Evolutionary conservation across 176 grass and related monocot genomes (phyloP).

Genomic region (Oryza meyeriana): DNA sequence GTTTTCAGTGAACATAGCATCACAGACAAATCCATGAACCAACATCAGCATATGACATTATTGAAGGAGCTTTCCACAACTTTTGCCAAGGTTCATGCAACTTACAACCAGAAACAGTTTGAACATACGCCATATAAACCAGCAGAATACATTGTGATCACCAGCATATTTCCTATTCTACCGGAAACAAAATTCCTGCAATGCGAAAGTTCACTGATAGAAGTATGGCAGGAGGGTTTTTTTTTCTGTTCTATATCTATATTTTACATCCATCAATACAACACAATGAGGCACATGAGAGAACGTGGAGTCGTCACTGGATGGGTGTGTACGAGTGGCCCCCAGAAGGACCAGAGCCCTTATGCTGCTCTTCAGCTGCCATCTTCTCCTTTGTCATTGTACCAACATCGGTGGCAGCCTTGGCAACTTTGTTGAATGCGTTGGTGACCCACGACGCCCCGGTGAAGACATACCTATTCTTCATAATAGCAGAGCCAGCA

Average conservation of each 20-base stretch:
- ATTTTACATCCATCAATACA: slow-evolving; percentile 34
- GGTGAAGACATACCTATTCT: slow-evolving; percentile 84
- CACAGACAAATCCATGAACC: not conserved
- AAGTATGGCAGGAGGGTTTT: not conserved
- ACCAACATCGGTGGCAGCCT: slow-evolving; percentile 61
- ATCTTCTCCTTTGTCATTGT: slow-evolving; percentile 94
- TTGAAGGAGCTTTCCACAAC: slow-evolving; percentile 17
- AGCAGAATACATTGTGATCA: not conserved
- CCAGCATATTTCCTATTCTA: slow-evolving; percentile 23
- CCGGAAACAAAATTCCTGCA: not conserved
- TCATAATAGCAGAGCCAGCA: slow-evolving; percentile 78
- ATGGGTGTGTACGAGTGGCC: slow-evolving; percentile 44
- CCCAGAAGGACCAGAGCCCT: slow-evolving; percentile 33
- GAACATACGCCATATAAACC: slow-evolving; percentile 23
- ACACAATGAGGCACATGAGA: not conserved
- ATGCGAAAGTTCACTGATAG: not conserved
- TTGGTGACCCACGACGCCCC: slow-evolving; percentile 61
- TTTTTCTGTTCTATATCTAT: slow-evolving; percentile 45
- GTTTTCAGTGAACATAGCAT: not conserved
- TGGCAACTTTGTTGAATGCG: slow-evolving; percentile 65
- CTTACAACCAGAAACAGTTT: not conserved
- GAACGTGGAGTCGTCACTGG: slow-evolving; percentile 10
- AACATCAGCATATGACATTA: slow-evolving; percentile 24
- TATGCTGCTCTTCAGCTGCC: slow-evolving; percentile 54
- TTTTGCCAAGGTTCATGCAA: slow-evolving; percentile 18